These are phyloP conservation scores for Astraeus odoratus DNA, from an alignment of 768 basidiomycete genomes.

Conservation along the genomic window DNA sequence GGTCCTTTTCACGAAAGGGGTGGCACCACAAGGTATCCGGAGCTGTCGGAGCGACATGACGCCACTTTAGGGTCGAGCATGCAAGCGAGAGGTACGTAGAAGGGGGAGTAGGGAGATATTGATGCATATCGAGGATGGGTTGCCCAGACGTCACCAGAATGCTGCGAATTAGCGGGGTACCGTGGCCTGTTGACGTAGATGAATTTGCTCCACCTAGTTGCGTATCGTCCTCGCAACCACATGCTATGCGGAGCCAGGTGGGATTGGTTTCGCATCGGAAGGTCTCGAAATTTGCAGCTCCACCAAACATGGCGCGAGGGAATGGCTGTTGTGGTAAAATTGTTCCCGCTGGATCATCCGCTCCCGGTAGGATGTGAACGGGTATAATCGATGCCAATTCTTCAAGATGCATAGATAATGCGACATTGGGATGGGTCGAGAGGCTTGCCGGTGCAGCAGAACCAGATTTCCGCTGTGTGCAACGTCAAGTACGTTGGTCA, in stretches of 20 bases:
- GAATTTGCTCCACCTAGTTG: constrained; percentile 1
- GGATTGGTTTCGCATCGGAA: constrained; percentile 88
- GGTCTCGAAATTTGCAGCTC: constrained; percentile 44
- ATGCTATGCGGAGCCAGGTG: constrained; percentile 65
- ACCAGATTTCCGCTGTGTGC: constrained; percentile 53
- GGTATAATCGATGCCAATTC: constrained; percentile 77
- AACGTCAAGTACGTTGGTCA: constrained; percentile 10
- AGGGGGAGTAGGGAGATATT: constrained; percentile 73
- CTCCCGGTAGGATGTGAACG: constrained; percentile 84
- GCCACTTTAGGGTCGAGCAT: constrained; percentile 79
- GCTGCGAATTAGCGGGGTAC: constrained; percentile 37
- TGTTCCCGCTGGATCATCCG: constrained; percentile 78
- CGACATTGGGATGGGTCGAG: constrained; percentile 67
- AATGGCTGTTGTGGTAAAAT: constrained; percentile 93
- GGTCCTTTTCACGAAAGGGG: constrained; percentile 81
- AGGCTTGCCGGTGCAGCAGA: constrained; percentile 49
- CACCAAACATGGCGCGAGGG: constrained; percentile 86
- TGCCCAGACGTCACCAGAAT: constrained; percentile 89
- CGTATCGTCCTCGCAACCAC: constrained; percentile 31
- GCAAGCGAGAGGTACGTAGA: constrained; percentile 70
- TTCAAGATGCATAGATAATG: constrained; percentile 59
- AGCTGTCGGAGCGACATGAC: constrained; percentile 97
- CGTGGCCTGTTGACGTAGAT: constrained; percentile 2
- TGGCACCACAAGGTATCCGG: constrained; percentile 99
- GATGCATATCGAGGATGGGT: constrained; percentile 90